Evolutionary conservation across 73 alveolate species (phyloP), one percentile per base, ranked within the genome.

Genomic region (Paramecium caudatum): DNA sequence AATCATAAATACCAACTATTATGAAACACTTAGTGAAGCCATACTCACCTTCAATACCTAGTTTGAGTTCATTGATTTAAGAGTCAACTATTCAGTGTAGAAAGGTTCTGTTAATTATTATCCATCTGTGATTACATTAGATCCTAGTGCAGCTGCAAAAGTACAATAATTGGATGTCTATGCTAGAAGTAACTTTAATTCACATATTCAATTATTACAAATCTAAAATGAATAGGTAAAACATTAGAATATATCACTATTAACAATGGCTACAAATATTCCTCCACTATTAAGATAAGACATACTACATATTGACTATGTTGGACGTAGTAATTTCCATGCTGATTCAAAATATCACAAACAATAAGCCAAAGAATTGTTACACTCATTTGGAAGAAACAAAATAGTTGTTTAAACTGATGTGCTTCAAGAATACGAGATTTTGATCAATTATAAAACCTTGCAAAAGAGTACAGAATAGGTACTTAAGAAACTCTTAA

Each of bases 321-420:
- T 55, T 37, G 80, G 80, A 0, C 23, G 30, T 2, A 3, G 30
- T 4, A 55, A 55, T 55, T 55, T 55, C 7, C 30, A 55, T 10
- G 23, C 46, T 4, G 80, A 55, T 55, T 55, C 80, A 27, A 55
- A 55, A 55, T 55, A 55, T 10, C 80, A 55, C n/a, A 55, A 55
- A 21, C 12, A 55, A 10, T 55, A 55, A 6, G 80, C 80, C 0
- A 55, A 55, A 21, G 80, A 55, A 2, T 1, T 55, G 12, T 55
- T 55, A 25, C 23, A 55, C 7, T 55, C 80, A 3, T 55, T 55
- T 55, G 80, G 80, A 3, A 0, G 7, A 23, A 55, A 55, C 9
- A 55, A 55, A 55, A 21, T 55, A 4, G 30, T 12, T 37, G 30
- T 55, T 10, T 21, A 55, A 21, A 55, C 46, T 23, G 80, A 55